phyloP scores from a whole-genome alignment of 352 stramenopile species.

The Globisporangium canariense region DNA sequence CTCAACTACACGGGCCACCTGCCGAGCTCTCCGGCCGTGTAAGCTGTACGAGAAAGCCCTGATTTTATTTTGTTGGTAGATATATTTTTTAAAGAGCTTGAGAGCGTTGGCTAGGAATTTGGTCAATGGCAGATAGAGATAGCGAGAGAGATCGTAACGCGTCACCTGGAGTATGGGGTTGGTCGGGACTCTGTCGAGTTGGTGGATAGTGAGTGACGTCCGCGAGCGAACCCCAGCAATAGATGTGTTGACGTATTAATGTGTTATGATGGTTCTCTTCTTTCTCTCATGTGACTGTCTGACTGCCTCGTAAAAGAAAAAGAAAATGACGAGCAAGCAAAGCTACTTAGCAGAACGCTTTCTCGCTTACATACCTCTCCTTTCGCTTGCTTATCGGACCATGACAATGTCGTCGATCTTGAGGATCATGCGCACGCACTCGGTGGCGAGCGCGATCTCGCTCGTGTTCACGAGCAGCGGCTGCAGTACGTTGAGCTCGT shows the following conservation, averaged over 20 bases:
- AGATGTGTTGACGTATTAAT: conserved; percentile 16
- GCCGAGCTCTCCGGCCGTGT: conserved; percentile 30
- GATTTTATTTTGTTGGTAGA: background rate
- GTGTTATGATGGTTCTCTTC: conserved; percentile 1
- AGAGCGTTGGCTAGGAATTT: background rate
- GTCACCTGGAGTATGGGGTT: conserved; percentile 1
- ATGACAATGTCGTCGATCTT: conserved; percentile 99
- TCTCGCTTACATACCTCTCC: background rate
- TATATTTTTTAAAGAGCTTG: conserved; percentile 6
- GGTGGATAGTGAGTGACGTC: background rate
- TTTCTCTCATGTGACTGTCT: background rate
- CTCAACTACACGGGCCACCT: conserved; percentile 74
- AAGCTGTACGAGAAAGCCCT: background rate
- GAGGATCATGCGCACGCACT: conserved; percentile 99
- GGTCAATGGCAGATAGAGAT: no score
- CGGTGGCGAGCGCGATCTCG: conserved; percentile 96
- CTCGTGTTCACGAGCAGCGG: conserved; percentile 97
- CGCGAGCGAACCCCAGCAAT: conserved; percentile 4
- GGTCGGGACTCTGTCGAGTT: background rate
- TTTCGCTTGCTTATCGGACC: conserved; percentile 73
- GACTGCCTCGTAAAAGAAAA: background rate
- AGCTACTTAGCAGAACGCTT: background rate
- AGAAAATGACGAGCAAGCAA: background rate
- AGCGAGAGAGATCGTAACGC: background rate
- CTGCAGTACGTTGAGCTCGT: conserved; percentile 98